phyloP scores from a whole-genome alignment of 805 yeast genomes.

The Candida schatavii region DNA sequence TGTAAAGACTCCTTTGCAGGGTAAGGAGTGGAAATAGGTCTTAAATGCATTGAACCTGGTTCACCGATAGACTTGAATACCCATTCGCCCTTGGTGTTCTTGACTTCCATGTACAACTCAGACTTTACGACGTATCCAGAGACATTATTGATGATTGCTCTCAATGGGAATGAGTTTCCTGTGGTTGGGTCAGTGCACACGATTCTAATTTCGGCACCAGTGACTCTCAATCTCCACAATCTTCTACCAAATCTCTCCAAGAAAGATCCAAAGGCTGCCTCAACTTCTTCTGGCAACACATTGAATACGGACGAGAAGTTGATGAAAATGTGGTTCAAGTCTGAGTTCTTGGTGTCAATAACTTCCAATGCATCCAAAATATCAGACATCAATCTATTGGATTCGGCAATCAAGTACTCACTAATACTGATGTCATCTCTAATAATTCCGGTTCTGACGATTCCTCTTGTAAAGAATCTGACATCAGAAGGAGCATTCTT shows the following conservation, averaged over 20 bases:
- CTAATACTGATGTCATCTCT: conserved; percentile 90
- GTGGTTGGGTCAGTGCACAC: conserved; percentile 87
- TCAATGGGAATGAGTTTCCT: conserved; percentile 89
- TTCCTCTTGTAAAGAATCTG: conserved; percentile 96
- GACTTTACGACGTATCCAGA: conserved; percentile 97
- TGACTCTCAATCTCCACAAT: conserved; percentile 92
- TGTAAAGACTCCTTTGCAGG: conserved; percentile 98
- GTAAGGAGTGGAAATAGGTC: conserved; percentile 93
- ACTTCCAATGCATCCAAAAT: conserved; percentile 93
- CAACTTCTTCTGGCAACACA: conserved; percentile 92
- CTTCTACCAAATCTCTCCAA: conserved; percentile 96
- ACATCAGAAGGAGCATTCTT: conserved; percentile 91
- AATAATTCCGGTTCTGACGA: conserved; percentile 92
- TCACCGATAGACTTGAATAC: conserved; percentile 91
- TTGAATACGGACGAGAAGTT: conserved; percentile 96
- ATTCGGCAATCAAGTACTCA: conserved; percentile 93
- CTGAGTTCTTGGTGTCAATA: conserved; percentile 91
- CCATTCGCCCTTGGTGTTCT: conserved; percentile 93
- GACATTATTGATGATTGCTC: conserved; percentile 95
- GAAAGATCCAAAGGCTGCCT: conserved; percentile 96
- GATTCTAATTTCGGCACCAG: conserved; percentile 96
- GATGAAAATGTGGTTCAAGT: conserved; percentile 94
- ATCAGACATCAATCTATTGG: conserved; percentile 93
- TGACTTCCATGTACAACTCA: conserved; percentile 91
- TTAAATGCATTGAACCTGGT: conserved; percentile 96